Evolutionary conservation across 2,329 filamentous ascomycete genomes (phyloP), one percentile per base, ranked within the genome.

Genomic region (Colletotrichum endophyticum): DNA sequence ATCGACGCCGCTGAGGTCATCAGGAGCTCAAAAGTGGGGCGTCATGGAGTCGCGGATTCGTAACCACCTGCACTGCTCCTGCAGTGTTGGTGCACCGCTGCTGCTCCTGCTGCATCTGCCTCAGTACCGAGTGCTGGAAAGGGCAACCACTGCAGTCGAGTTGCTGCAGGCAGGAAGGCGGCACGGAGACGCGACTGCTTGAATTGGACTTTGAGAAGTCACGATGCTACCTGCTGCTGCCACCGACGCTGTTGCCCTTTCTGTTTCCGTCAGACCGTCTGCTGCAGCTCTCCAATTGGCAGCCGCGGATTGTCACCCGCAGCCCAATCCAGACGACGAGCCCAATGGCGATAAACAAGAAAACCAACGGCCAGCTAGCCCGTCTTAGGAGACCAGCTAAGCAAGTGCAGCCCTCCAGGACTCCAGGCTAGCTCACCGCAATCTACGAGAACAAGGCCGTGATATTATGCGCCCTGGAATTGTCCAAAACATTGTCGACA

Each of bases 1-100:
- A 76, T 73, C 70, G 64, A 73, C 73, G 73, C 73, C 73, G 32
- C 73, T 76, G 73, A 76, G 64, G 73, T 76, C 73, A 76, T 76
- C 70, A 62, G 34, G 22, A 64, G 70, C 32, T 34, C 11, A 3
- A 28, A 28, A 22, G 64, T 69, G 73, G 73, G 34, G 22, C 22
- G 13, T 19, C 27, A 57, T 69, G 73, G 39, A 76, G 73, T 73
- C 64, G 73, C 27, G 64, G 64, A 61, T 66, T 61, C 70, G 44
- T 73, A 69, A 73, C 64, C 27, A 34, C 5, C 28, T 57, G 39
- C 49, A 13, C 16, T 56, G 66, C 53, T 22, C 9, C 63, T 61
- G 32, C 56, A 44, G 39, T 25, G 28, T 56, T 67, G 64, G 39
- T 44, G 39, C 67, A 39, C 25, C 16, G 34, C n/a, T 39, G 15